These are phyloP conservation scores for Talaromyces thailandensis DNA, from an alignment of 495 filamentous ascomycete genomes.

Conservation along the genomic window DNA sequence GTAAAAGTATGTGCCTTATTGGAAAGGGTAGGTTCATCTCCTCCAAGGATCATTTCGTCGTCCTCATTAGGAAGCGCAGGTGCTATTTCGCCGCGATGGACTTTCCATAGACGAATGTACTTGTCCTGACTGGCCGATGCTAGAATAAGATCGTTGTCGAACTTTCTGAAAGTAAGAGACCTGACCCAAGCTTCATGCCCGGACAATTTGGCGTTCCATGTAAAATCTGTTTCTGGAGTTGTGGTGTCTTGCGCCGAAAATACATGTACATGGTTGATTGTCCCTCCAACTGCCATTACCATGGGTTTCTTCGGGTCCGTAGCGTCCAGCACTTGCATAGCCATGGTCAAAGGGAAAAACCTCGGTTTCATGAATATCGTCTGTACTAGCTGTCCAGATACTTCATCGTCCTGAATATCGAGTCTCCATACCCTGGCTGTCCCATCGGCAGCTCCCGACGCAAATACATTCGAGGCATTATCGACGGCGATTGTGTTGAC, in stretches of 20 bases:
- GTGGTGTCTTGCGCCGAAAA: slow-evolving; percentile 46
- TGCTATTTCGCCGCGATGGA: slow-evolving; percentile 54
- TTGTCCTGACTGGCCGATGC: slow-evolving; percentile 96
- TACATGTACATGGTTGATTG: slow-evolving; percentile 66
- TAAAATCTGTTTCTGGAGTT: slow-evolving; percentile 40
- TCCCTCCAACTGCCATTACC: slow-evolving; percentile 76
- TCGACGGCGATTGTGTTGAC: slow-evolving; percentile 70
- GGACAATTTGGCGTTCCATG: slow-evolving; percentile 66
- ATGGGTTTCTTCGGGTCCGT: slow-evolving; percentile 37
- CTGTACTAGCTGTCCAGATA: slow-evolving; percentile 46
- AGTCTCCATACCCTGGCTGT: slow-evolving; percentile 71
- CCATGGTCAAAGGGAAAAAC: slow-evolving; percentile 72
- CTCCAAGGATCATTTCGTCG: slow-evolving; percentile 48
- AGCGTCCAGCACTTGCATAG: slow-evolving; percentile 48
- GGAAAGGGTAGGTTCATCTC: slow-evolving; percentile 53
- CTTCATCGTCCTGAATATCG: slow-evolving; percentile 21
- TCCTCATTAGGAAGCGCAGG: slow-evolving; percentile 25
- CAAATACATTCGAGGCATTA: slow-evolving; percentile 46
- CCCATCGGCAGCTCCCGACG: slow-evolving; percentile 71
- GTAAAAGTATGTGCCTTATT: slow-evolving; percentile 79
- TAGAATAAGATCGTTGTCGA: slow-evolving; percentile 45
- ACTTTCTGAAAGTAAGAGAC: slow-evolving; percentile 67
- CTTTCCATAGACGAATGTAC: slow-evolving; percentile 89
- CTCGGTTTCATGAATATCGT: slow-evolving; percentile 63
- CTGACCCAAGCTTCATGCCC: slow-evolving; percentile 96